Conservation (phyloP, 2,329 filamentous ascomycete species). For the Calycina marina region DNA sequence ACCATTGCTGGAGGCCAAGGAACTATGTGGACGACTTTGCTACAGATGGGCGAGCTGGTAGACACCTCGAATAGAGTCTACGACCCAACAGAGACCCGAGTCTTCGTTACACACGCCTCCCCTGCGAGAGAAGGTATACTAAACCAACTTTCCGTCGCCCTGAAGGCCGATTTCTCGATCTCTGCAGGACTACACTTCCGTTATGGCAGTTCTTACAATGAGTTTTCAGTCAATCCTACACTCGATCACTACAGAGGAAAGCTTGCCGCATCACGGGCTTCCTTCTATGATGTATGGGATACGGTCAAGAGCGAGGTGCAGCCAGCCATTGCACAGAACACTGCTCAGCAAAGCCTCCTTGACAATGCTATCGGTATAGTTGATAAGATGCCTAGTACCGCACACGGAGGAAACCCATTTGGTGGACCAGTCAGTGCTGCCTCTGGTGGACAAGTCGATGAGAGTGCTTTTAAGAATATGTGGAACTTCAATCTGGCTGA, state of each 20-base stretch:
- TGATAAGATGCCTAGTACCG: constrained; percentile 94
- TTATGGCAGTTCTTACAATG: constrained; percentile 98
- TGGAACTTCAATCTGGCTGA: constrained; percentile 99
- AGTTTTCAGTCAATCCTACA: constrained; percentile 97
- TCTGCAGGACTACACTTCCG: constrained; percentile 96
- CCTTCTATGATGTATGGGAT: constrained; percentile 99
- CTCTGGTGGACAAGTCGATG: constrained; percentile 78
- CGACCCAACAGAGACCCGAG: constrained; percentile 89
- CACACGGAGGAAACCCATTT: constrained; percentile 92
- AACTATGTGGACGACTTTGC: constrained; percentile 97
- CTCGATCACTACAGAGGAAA: constrained; percentile 97
- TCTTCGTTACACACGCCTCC: constrained; percentile 94
- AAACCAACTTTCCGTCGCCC: constrained; percentile 91
- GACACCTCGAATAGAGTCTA: constrained; percentile 98
- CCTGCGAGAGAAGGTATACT: constrained; percentile 91
- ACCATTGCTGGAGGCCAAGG: constrained; percentile 97
- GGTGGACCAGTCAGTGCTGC: constrained; percentile 59
- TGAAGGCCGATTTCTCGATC: constrained; percentile 97
- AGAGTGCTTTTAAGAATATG: constrained; percentile 99
- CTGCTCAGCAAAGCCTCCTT: constrained; percentile 82
- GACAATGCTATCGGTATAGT: constrained; percentile 86
- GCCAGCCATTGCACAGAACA: constrained; percentile 83
- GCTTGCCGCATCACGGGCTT: constrained; percentile 92
- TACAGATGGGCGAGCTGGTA: constrained; percentile 96
- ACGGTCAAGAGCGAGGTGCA: constrained; percentile 94